phyloP scores from a whole-genome alignment of 345 rosid species.

The Populus simonii region DNA sequence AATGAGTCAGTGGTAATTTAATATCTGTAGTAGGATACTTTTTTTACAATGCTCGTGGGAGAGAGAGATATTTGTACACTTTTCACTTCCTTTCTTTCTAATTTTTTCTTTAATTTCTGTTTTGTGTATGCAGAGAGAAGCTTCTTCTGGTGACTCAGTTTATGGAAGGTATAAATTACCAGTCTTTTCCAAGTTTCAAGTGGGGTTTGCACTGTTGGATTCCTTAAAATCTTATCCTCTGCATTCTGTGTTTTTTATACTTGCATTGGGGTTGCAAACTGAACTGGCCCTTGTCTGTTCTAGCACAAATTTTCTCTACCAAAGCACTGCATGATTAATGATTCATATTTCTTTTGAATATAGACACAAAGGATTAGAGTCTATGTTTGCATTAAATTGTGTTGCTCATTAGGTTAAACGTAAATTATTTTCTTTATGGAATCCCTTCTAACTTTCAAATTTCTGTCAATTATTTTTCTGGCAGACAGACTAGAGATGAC shows the following conservation, averaged over 20 bases:
- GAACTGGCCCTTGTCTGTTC: not conserved
- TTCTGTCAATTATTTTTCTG: constrained; percentile 38
- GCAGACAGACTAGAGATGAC: constrained; percentile 52
- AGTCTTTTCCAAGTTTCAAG: constrained; percentile 4
- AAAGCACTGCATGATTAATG: not conserved
- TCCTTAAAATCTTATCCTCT: constrained; percentile 1
- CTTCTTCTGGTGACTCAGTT: constrained; percentile 23
- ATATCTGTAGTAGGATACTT: constrained; percentile 1
- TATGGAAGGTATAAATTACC: constrained; percentile 36
- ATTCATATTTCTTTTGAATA: not conserved
- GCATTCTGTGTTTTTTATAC: not conserved
- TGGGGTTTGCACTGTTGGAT: not conserved
- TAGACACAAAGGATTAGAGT: not conserved
- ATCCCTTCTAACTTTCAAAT: constrained; percentile 9
- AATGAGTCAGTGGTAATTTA: constrained; percentile 9
- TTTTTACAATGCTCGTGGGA: constrained; percentile 3
- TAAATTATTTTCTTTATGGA: not conserved
- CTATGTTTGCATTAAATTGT: not conserved
- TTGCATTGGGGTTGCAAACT: not conserved
- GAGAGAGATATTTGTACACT: not conserved
- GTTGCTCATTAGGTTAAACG: not conserved
- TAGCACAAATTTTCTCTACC: not conserved
- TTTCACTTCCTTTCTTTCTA: not conserved
- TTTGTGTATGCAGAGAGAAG: constrained; percentile 32
- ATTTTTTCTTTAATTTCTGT: not conserved